Conservation (phyloP, 2,329 filamentous ascomycete species). For the Aspergillus viridinutans region DNA sequence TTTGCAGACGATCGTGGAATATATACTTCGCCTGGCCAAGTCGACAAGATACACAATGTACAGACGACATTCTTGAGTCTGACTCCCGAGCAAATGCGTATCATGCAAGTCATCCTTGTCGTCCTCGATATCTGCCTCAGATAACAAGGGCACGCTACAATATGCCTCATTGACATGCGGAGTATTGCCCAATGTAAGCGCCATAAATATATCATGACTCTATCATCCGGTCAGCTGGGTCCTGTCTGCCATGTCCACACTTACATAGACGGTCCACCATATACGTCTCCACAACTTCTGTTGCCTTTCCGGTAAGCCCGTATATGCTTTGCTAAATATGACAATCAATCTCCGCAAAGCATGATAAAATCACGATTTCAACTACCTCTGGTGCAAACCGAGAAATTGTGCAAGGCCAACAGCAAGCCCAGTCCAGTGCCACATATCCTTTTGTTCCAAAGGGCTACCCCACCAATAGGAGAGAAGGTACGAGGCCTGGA, state of each 20-base stretch:
- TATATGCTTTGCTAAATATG: background rate
- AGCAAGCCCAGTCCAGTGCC: slow-evolving; percentile 6
- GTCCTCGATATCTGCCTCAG: slow-evolving; percentile 3
- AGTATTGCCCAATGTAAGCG: slow-evolving; percentile 1
- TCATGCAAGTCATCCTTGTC: background rate
- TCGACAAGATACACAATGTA: background rate
- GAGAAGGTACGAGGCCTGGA: slow-evolving; percentile 2
- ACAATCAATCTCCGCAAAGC: background rate
- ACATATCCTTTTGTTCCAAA: slow-evolving; percentile 7
- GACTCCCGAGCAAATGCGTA: background rate
- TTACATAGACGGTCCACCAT: background rate
- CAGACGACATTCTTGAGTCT: background rate
- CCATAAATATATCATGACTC: slow-evolving; percentile 4
- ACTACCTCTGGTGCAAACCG: background rate
- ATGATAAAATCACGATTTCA: background rate
- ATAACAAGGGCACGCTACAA: background rate
- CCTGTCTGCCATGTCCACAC: background rate
- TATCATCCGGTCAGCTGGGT: background rate
- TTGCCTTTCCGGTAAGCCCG: background rate
- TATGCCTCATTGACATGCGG: slow-evolving; percentile 8
- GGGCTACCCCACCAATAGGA: slow-evolving; percentile 8
- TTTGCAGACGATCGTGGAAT: background rate
- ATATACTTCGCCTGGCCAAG: background rate
- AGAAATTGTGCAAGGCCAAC: slow-evolving; percentile 5
- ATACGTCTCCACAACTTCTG: background rate